phyloP scores from a whole-genome alignment of 2,329 filamentous ascomycete species.

The Pseudocercospora cruenta region DNA sequence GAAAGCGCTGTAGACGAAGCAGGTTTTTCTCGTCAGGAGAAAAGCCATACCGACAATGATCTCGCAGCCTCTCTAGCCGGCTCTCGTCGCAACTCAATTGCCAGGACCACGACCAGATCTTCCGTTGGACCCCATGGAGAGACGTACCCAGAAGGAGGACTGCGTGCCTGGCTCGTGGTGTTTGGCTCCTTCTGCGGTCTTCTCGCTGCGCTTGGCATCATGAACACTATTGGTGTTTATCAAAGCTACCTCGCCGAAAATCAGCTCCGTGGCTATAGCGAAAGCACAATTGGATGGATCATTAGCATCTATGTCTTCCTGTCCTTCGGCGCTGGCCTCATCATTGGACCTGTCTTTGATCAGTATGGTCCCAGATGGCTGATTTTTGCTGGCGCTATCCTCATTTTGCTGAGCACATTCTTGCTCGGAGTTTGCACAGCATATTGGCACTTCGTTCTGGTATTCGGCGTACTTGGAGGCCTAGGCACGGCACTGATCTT shows the following conservation, averaged over 20 bases:
- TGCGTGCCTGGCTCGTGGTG: conserved; percentile 79
- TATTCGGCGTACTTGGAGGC: conserved; percentile 74
- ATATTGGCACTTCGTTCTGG: conserved; percentile 49
- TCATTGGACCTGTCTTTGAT: conserved; percentile 36
- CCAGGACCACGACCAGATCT: conserved; percentile 19
- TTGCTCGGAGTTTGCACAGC: conserved; percentile 66
- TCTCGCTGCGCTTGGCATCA: conserved; percentile 55
- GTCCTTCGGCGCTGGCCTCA: conserved; percentile 31
- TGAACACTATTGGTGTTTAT: conserved; percentile 35
- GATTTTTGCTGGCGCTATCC: conserved; percentile 65
- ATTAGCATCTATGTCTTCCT: conserved; percentile 35
- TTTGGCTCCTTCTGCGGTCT: conserved; percentile 65
- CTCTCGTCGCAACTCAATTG: conserved; percentile 11
- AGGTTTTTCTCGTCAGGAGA: conserved; percentile 1
- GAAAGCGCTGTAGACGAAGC: conserved; percentile 8
- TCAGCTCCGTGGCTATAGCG: conserved; percentile 28
- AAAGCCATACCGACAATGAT: conserved; percentile 1
- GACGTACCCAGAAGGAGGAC: conserved; percentile 71
- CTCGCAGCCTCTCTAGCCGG: neutral
- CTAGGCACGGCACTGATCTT: conserved; percentile 76
- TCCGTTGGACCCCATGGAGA: conserved; percentile 24
- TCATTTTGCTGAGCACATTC: conserved; percentile 65
- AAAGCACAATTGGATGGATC: conserved; percentile 35
- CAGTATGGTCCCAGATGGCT: conserved; percentile 56
- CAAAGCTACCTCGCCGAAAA: conserved; percentile 43